A percentile compares a stretch with the other conserved stretches of the same genome.
These are phyloP conservation scores for Mucor saturninus DNA, from an alignment of 371 early-diverging fungal genomes.

Conservation along the genomic window DNA sequence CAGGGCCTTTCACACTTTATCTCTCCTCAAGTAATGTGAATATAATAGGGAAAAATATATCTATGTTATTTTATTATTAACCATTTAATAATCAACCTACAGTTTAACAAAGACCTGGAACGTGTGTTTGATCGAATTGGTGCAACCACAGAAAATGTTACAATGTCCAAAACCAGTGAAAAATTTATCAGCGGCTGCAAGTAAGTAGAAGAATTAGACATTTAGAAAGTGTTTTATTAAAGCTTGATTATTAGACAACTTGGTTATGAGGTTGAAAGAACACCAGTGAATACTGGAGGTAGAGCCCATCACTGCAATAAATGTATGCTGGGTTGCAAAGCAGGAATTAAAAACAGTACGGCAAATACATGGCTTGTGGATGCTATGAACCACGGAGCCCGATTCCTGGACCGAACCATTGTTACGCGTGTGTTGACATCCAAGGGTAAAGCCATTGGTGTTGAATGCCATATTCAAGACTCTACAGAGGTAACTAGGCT, in stretches of 20 bases:
- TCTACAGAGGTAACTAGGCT: slow-evolving; percentile 10
- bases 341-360: slow-evolving; percentile 71
- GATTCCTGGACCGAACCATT: slow-evolving; percentile 60
- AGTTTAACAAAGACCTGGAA: slow-evolving; percentile 48
- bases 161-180: slow-evolving; percentile 63
- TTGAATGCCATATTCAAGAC: slow-evolving; percentile 35
- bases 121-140: slow-evolving; percentile 61
- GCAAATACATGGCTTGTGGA: slow-evolving; percentile 71
- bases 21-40: slow-evolving; percentile 45
- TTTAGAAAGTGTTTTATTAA: slow-evolving; percentile 1
- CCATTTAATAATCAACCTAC: background rate
- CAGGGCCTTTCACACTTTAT: slow-evolving; percentile 62
- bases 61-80: background rate
- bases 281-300: slow-evolving; percentile 72
- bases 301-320: slow-evolving; percentile 68
- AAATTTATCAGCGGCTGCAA: slow-evolving; percentile 59
- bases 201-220: background rate
- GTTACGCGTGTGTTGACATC: slow-evolving; percentile 60
- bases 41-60: background rate
- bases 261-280: slow-evolving; percentile 61
- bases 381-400: slow-evolving; percentile 61
- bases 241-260: slow-evolving; percentile 33
- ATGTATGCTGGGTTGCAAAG: slow-evolving; percentile 71
- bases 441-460: slow-evolving; percentile 47
- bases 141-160: slow-evolving; percentile 51